Percentiles rank a stretch among this genome's conserved stretches.
Conservation (phyloP, 2,329 filamentous ascomycete genomes). For the Fusarium subtropicale region DNA sequence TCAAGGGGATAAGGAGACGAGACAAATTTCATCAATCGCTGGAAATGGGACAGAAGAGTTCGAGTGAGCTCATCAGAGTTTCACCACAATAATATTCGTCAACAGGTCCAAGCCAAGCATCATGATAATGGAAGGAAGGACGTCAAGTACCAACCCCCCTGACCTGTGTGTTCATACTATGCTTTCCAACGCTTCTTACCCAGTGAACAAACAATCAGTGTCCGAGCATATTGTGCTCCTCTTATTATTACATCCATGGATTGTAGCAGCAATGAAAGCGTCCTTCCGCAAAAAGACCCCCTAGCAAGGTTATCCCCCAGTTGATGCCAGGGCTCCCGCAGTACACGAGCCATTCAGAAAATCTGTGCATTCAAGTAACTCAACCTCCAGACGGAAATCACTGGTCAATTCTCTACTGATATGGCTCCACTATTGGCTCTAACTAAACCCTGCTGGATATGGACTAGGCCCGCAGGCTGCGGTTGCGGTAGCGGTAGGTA, state of each 20-base stretch:
- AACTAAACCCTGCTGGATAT: slow-evolving; percentile 31
- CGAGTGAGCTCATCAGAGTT: neutral
- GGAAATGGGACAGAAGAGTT: neutral
- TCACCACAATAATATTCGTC: neutral
- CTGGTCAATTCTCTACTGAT: slow-evolving; percentile 18
- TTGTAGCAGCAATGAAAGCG: neutral
- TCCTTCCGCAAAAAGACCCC: slow-evolving; percentile 16
- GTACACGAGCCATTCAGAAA: slow-evolving; percentile 39
- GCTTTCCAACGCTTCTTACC: neutral
- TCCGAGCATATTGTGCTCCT: neutral
- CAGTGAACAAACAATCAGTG: neutral
- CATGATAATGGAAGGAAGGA: neutral
- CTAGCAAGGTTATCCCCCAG: slow-evolving; percentile 43
- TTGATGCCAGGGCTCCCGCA: slow-evolving; percentile 48
- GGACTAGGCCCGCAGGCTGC: slow-evolving; percentile 18
- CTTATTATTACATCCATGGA: slow-evolving; percentile 2
- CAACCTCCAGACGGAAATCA: slow-evolving; percentile 15
- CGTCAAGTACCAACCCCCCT: neutral
- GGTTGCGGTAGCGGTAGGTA: slow-evolving; percentile 8
- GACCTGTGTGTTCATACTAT: neutral
- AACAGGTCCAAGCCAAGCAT: neutral
- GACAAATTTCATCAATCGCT: slow-evolving; percentile 6
- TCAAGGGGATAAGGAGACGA: slow-evolving; percentile 10
- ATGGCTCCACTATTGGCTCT: slow-evolving; percentile 30
- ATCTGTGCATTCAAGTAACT: slow-evolving; percentile 19